Percentiles rank a stretch among this genome's conserved stretches.
phyloP scores from a whole-genome alignment of 164 flowering plant genomes.

The Umbellularia californica region DNA sequence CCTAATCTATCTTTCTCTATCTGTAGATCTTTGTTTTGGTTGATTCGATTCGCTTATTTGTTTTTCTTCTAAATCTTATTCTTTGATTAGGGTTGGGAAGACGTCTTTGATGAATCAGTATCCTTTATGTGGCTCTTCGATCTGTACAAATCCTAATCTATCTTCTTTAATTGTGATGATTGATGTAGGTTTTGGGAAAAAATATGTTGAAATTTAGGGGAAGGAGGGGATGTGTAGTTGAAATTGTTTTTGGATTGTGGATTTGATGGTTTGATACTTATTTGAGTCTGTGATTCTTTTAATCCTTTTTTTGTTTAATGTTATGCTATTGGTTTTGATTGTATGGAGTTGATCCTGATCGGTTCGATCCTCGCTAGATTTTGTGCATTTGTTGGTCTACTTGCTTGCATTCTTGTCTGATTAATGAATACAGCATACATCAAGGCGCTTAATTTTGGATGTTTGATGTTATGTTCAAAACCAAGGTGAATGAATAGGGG shows the following conservation, averaged over 20 bases:
- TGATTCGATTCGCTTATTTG: not conserved
- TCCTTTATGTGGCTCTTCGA: slow-evolving; percentile 34
- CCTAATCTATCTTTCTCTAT: not conserved
- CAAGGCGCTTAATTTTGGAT: too few relatives aligned
- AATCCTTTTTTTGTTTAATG: too few relatives aligned
- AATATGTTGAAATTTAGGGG: not conserved
- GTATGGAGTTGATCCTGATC: too few relatives aligned
- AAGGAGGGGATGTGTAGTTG: not conserved
- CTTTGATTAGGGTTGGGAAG: slow-evolving; percentile 72
- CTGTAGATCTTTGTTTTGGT: not conserved
- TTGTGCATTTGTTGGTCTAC: too few relatives aligned
- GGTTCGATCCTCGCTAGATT: too few relatives aligned
- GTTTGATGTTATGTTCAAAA: too few relatives aligned
- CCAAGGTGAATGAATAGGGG: too few relatives aligned
- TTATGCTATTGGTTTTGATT: too few relatives aligned
- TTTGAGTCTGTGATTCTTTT: not conserved
- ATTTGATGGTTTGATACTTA: not conserved
- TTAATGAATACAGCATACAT: too few relatives aligned
- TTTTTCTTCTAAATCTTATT: slow-evolving; percentile 4
- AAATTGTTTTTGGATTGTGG: not conserved
- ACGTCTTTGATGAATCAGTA: slow-evolving; percentile 97
- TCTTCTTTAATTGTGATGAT: not conserved
- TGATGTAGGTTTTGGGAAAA: not conserved
- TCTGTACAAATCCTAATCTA: slow-evolving; percentile 9
- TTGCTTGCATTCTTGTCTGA: too few relatives aligned